phyloP scores from a whole-genome alignment of 495 filamentous ascomycete species.

The Aspergillus affinis region DNA sequence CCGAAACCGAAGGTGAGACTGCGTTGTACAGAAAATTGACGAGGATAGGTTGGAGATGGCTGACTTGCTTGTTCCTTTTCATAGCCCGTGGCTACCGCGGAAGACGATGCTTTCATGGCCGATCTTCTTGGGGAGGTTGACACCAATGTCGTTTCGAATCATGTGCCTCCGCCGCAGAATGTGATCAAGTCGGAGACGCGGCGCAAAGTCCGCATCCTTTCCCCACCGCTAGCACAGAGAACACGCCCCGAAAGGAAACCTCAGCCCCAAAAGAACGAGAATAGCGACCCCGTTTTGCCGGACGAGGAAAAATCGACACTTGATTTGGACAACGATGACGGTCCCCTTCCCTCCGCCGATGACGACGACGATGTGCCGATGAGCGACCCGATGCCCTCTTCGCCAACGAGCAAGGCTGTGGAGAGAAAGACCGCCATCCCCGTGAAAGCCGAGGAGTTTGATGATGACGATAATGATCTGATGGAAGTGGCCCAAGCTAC shows the following conservation, averaged over 20 bases:
- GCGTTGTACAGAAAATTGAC: no score
- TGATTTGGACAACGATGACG: constrained; percentile 53
- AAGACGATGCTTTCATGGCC: constrained; percentile 82
- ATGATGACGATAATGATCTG: constrained; percentile 76
- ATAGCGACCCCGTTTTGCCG: constrained; percentile 36
- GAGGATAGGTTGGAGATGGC: not conserved
- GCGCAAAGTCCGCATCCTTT: constrained; percentile 75
- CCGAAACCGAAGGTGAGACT: constrained; percentile 74
- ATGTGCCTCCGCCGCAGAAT: constrained; percentile 52
- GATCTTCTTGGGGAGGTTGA: constrained; percentile 88
- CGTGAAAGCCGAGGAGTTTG: constrained; percentile 63
- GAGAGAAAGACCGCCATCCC: constrained; percentile 63
- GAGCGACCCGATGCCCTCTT: constrained; percentile 85
- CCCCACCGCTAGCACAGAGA: constrained; percentile 62
- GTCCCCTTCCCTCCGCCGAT: constrained; percentile 44
- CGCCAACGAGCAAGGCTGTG: constrained; percentile 77
- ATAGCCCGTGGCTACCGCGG: constrained; percentile 62
- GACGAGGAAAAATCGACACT: constrained; percentile 38
- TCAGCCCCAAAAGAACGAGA: constrained; percentile 35
- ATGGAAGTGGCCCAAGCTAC: constrained; percentile 81
- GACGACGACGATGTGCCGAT: constrained; percentile 74
- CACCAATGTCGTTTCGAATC: constrained; percentile 65
- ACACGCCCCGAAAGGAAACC: constrained; percentile 40
- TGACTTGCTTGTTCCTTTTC: constrained; percentile 1
- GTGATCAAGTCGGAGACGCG: constrained; percentile 70